Base-by-base conservation (phyloP, 2,329 filamentous ascomycete species). In the Sporothrix luriei region DNA sequence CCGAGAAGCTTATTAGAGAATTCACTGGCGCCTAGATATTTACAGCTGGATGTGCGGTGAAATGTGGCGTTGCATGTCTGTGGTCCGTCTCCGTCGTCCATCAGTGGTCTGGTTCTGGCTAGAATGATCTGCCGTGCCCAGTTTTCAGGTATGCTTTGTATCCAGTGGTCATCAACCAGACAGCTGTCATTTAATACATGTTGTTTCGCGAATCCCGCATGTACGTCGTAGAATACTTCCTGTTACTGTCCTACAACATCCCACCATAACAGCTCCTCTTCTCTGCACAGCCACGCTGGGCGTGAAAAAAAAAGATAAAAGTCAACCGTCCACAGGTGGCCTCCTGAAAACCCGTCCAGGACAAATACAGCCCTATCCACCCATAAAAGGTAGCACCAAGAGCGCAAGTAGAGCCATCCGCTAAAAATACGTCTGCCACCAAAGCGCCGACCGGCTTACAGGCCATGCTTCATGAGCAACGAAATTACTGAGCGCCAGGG, bases 231-330 rank as follows among this genome's bases (percentile, higher is more conserved):
- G 4, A 24, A 33, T 55, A 6, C 38, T 55, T 19, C 38, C 51
- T 26, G 11, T 55, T 55, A 59, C 38, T 33, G 9, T 26, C 9
- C 40, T 43, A 43, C 40, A 43, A 16, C 11, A 11, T 49, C 19
- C 33, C n/a, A 7, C 33, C 40, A 54, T 24, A 16, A 26, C n/a
- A 9, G 6, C 40, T 38, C 14, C 16, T 52, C 24, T 33, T 33
- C 2, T 43, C 52, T 71, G 71, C 70, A 70, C 68, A 66, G 70
- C 68, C 70, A 70, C 70, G 26, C n/a, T 21, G 43, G 64, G 64
- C 57, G 64, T 24, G 54, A 71, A 65, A 40, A 7, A 71, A 65
- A 40, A 7, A 29, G 21, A 21, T 14, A 21, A 51, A 19, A 14
- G 10, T n/a, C 11, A 9, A 11, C 7, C 16, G 13, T 55, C 16